These are phyloP conservation scores for Stephania cephalantha DNA, from an alignment of 164 flowering plant species.

Conservation along the genomic window DNA sequence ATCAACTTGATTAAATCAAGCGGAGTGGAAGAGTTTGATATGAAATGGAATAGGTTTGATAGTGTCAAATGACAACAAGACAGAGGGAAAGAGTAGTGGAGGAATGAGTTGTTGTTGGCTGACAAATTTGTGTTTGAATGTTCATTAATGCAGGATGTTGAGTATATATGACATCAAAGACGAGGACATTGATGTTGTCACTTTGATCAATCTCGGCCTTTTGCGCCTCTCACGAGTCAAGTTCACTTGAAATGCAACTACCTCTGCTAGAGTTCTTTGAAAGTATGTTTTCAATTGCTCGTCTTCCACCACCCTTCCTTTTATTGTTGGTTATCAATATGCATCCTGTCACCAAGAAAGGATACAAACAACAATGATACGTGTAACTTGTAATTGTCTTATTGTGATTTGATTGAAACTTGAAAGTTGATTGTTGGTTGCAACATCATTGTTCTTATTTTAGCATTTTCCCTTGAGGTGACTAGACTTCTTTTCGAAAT, in stretches of 20 bases:
- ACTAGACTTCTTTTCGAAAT: not conserved
- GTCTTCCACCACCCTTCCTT: not conserved
- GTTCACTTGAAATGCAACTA: slow-evolving; percentile 67
- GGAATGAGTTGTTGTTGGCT: not conserved
- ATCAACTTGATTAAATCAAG: too few species aligned
- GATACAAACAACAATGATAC: not conserved
- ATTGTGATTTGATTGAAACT: not conserved
- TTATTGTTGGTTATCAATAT: not conserved
- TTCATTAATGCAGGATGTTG: slow-evolving; percentile 55
- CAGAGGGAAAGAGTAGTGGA: not conserved
- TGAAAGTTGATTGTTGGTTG: not conserved
- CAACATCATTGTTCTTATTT: not conserved
- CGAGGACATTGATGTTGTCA: slow-evolving; percentile 62
- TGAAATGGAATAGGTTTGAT: too few species aligned
- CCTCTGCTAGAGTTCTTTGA: slow-evolving; percentile 81
- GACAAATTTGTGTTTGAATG: slow-evolving; percentile 1
- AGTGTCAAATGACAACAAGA: not conserved
- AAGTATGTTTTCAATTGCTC: slow-evolving; percentile 35
- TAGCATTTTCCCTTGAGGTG: not conserved
- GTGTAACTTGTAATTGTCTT: too few species aligned
- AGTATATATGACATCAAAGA: slow-evolving; percentile 74
- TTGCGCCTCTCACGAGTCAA: slow-evolving; percentile 33
- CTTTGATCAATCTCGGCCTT: slow-evolving; percentile 42
- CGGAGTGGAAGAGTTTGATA: not conserved
- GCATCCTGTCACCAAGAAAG: not conserved